A percentile compares a stretch with the other conserved stretches of the same genome.
Conservation (phyloP, 2,329 filamentous ascomycete genomes). For the Venturia oleaginea region DNA sequence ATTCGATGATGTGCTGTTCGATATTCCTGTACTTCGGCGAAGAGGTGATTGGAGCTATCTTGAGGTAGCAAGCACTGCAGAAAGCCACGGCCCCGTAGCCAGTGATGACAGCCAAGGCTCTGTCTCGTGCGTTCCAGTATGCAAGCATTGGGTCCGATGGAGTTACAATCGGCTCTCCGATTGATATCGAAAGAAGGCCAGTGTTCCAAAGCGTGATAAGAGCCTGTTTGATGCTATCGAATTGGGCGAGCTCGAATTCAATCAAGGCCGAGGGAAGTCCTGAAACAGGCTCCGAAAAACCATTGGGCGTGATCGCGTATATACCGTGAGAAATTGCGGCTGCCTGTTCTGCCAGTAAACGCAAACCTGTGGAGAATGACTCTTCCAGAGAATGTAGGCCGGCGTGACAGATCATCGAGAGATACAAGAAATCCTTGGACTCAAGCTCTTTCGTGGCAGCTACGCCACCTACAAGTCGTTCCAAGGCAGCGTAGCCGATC, state of each 20-base stretch:
- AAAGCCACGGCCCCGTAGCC: conserved; percentile 74
- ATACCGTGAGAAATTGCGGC: background rate
- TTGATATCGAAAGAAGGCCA: conserved; percentile 6
- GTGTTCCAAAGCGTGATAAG: conserved; percentile 4
- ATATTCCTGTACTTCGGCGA: conserved; percentile 45
- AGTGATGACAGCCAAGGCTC: conserved; percentile 63
- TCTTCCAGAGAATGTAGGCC: conserved; percentile 3
- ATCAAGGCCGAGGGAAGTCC: background rate
- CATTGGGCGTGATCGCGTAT: background rate
- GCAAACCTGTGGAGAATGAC: background rate
- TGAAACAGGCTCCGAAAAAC: background rate
- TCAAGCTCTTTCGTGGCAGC: conserved; percentile 9
- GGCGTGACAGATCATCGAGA: conserved; percentile 14
- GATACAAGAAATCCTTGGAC: conserved; percentile 11
- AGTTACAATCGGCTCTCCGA: conserved; percentile 1
- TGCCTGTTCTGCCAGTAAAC: background rate
- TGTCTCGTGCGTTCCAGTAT: conserved; percentile 43
- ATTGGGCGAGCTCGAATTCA: background rate
- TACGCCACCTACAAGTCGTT: conserved; percentile 1
- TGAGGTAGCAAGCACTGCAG: conserved; percentile 70
- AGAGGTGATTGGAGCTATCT: conserved; percentile 58
- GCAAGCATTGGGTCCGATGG: conserved; percentile 30
- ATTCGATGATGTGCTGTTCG: conserved; percentile 72
- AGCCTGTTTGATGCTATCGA: background rate
- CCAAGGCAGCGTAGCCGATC: conserved; percentile 3